Conservation (phyloP, 1,284 basidiomycete genomes). For the Rhizoctonia solani region DNA sequence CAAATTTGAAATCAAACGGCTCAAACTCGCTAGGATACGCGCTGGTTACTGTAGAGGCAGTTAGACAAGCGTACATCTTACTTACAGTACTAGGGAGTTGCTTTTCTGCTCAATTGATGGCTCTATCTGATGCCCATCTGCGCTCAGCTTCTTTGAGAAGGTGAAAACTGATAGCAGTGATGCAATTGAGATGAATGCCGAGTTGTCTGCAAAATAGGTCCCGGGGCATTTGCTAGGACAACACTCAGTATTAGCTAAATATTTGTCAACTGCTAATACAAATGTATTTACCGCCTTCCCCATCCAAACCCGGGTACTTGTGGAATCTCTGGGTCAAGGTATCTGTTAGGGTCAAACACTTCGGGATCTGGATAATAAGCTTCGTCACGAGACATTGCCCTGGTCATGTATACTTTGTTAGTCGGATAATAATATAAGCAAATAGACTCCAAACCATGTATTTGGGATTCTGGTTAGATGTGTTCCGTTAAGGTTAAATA, state of each 20-base stretch:
- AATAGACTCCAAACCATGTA: too few species aligned
- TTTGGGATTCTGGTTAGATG: too few species aligned
- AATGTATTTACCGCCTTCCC: slow-evolving; percentile 12
- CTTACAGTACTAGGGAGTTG: not conserved
- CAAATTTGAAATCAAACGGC: slow-evolving; percentile 17
- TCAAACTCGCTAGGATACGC: not conserved
- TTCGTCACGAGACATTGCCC: not conserved
- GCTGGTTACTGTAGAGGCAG: not conserved
- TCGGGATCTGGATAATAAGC: not conserved
- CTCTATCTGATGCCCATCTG: slow-evolving; percentile 31
- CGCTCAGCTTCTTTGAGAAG: slow-evolving; percentile 36
- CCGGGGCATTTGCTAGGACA: slow-evolving; percentile 13
- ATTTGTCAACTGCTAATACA: not conserved
- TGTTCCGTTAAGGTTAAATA: too few species aligned
- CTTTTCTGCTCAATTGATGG: not conserved
- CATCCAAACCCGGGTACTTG: not conserved
- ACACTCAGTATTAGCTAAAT: not conserved
- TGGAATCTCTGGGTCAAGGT: not conserved
- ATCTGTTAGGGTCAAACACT: slow-evolving; percentile 4
- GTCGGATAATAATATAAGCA: not conserved
- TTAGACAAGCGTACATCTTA: not conserved
- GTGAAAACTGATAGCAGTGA: slow-evolving; percentile 19
- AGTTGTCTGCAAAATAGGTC: slow-evolving; percentile 1
- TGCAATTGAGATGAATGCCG: slow-evolving; percentile 11
- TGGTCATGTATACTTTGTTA: not conserved